Percentiles rank a stretch among this genome's conserved stretches.
Evolutionary conservation across 306 rosid species (phyloP).

Genomic region (Medicago lupulina): DNA sequence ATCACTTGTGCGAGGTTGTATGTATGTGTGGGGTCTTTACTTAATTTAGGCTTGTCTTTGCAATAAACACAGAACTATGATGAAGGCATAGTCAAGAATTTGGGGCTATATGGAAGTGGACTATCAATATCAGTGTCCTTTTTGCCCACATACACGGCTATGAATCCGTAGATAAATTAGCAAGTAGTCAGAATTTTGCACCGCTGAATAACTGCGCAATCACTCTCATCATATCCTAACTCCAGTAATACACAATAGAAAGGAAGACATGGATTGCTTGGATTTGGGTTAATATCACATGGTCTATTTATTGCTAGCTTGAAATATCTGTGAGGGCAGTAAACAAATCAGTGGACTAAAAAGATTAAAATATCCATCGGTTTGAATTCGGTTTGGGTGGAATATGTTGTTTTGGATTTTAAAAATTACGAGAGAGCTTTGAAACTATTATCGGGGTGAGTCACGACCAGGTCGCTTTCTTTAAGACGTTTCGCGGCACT

Average conservation of each 20-base stretch:
- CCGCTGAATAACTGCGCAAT: slow-evolving; percentile 29
- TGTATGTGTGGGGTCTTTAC: not conserved
- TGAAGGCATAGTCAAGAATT: not conserved
- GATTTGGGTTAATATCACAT: slow-evolving; percentile 34
- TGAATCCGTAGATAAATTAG: not conserved
- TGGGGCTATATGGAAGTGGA: not conserved
- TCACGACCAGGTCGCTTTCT: too few species aligned
- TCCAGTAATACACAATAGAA: not conserved
- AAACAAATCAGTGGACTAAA: too few species aligned
- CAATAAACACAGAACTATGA: not conserved
- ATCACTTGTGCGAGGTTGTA: not conserved
- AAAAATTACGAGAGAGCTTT: too few species aligned
- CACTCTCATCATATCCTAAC: slow-evolving; percentile 3
- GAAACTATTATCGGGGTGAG: too few species aligned
- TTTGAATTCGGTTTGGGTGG: too few species aligned
- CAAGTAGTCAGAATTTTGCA: not conserved
- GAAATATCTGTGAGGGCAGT: not conserved
- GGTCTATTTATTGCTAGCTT: slow-evolving; percentile 22
- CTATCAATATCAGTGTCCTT: not conserved
- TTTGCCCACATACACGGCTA: not conserved
- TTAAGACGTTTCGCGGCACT: too few species aligned
- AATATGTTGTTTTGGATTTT: too few species aligned
- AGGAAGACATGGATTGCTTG: not conserved
- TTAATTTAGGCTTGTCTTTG: not conserved
- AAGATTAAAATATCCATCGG: not conserved